phyloP scores from a whole-genome alignment of 352 stramenopile species.

The Globisporangium yorkense region DNA sequence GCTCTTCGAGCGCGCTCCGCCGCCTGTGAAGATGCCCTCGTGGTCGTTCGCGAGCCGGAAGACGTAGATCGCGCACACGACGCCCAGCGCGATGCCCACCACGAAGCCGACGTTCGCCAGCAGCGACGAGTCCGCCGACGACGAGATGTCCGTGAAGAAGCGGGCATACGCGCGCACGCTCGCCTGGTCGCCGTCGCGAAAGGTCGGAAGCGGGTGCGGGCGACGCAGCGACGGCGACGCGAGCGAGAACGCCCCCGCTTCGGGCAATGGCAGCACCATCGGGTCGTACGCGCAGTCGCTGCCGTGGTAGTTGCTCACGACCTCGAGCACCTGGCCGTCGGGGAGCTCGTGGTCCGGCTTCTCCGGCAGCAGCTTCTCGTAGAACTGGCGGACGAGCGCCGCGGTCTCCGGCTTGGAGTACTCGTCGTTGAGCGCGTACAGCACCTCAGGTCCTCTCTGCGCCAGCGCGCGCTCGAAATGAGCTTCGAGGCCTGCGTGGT shows the following conservation, averaged over 20 bases:
- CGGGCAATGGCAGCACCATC: neutral
- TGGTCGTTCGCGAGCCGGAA: conserved; percentile 46
- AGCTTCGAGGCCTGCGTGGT: conserved; percentile 20
- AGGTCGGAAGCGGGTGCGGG: conserved; percentile 5
- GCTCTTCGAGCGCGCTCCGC: conserved; percentile 14
- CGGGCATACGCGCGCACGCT: conserved; percentile 4
- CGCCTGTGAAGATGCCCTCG: conserved; percentile 9
- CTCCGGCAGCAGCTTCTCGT: conserved; percentile 49
- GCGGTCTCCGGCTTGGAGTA: conserved; percentile 50
- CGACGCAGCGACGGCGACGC: conserved; percentile 19
- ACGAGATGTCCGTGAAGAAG: conserved; percentile 22
- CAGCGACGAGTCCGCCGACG: conserved; percentile 23
- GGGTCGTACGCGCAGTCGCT: conserved; percentile 52
- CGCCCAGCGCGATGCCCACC: conserved; percentile 37
- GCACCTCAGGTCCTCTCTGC: conserved; percentile 43
- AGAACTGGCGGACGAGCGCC: conserved; percentile 50
- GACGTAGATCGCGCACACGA: conserved; percentile 49
- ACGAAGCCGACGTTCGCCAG: conserved; percentile 22
- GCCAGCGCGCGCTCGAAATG: conserved; percentile 36
- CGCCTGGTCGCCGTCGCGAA: conserved; percentile 2
- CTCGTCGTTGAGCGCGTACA: conserved; percentile 81
- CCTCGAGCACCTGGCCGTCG: conserved; percentile 26
- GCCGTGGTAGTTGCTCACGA: conserved; percentile 78
- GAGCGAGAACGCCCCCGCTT: neutral
- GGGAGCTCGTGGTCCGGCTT: conserved; percentile 55